A percentile compares a stretch with the other conserved stretches of the same genome.
These are phyloP conservation scores for Pseudogymnoascus sp. DNA, from an alignment of 2,329 filamentous ascomycete genomes.

Conservation along the genomic window DNA sequence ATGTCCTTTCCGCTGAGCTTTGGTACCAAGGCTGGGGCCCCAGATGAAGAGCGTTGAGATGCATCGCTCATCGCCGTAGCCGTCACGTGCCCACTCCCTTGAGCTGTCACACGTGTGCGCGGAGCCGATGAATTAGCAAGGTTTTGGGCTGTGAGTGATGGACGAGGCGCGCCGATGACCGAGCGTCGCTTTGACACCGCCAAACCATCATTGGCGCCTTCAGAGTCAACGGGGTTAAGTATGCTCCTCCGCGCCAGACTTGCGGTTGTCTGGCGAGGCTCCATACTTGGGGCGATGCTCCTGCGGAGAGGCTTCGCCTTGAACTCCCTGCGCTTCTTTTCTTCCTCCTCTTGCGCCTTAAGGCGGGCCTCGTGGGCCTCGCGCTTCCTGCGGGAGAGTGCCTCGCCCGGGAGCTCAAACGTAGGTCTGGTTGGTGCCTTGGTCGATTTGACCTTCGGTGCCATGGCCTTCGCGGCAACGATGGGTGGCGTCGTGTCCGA, in stretches of 20 bases:
- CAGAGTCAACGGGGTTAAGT: conserved; percentile 8
- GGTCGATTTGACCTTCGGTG: conserved; percentile 39
- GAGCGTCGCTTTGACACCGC: conserved; percentile 24
- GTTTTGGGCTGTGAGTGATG: conserved; percentile 28
- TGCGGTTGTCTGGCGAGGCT: conserved; percentile 48
- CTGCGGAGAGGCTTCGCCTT: conserved; percentile 50
- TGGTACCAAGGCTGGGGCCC: not conserved
- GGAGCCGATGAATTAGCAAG: conserved; percentile 24
- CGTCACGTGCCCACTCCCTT: not conserved
- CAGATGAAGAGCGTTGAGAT: not conserved
- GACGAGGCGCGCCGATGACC: conserved; percentile 27
- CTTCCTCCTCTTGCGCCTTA: conserved; percentile 50
- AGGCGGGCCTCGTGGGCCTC: conserved; percentile 49
- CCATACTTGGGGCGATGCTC: conserved; percentile 29
- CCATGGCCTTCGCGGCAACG: conserved; percentile 32
- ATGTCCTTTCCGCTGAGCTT: conserved; percentile 41
- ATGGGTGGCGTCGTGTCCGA: conserved; percentile 30
- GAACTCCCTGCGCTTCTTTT: conserved; percentile 52
- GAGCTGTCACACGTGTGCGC: conserved; percentile 19
- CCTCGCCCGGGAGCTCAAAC: conserved; percentile 58
- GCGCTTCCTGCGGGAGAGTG: conserved; percentile 40
- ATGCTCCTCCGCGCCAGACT: conserved; percentile 46
- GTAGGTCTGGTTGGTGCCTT: conserved; percentile 46
- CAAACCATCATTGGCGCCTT: conserved; percentile 13
- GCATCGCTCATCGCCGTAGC: not conserved